phyloP scores from a whole-genome alignment of 2,329 filamentous ascomycete genomes.

The Cordyceps militaris region DNA sequence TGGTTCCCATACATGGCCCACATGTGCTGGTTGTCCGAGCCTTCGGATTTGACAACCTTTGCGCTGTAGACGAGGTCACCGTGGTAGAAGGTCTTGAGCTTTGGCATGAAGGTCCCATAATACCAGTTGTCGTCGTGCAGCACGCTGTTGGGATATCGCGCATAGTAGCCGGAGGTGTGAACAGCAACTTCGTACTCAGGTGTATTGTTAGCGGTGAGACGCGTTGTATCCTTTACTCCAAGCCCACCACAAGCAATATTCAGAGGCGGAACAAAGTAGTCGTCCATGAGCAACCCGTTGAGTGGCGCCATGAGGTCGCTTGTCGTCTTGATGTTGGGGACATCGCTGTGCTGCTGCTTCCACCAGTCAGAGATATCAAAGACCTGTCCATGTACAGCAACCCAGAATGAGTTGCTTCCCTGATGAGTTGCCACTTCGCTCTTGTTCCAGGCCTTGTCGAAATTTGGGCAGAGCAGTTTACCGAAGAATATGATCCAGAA shows the following conservation, averaged over 20 bases:
- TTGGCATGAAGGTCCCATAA: constrained; percentile 60
- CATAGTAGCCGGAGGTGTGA: constrained; percentile 63
- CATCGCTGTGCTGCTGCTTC: constrained; percentile 77
- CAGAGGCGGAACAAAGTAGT: constrained; percentile 80
- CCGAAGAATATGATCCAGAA: constrained; percentile 93
- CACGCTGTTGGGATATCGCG: constrained; percentile 47
- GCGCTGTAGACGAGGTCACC: constrained; percentile 72
- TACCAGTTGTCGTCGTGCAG: constrained; percentile 72
- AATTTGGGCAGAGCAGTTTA: constrained; percentile 79
- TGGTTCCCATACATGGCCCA: constrained; percentile 74
- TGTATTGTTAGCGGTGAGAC: constrained; percentile 60
- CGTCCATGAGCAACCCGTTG: constrained; percentile 69
- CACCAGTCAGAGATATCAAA: constrained; percentile 92
- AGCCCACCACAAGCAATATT: constrained; percentile 66
- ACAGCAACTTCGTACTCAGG: constrained; percentile 45
- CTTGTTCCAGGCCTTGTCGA: constrained; percentile 77
- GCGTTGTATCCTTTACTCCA: constrained; percentile 50
- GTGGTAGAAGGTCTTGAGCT: constrained; percentile 79
- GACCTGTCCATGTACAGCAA: constrained; percentile 79
- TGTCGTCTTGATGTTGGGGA: constrained; percentile 47
- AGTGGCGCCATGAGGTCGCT: constrained; percentile 65
- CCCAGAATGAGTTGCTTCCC: constrained; percentile 72
- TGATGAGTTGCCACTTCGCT: constrained; percentile 64
- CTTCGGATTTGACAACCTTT: constrained; percentile 54
- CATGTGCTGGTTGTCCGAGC: constrained; percentile 56